Conservation (phyloP, 768 basidiomycete genomes). For the Boletus rex-veris region DNA sequence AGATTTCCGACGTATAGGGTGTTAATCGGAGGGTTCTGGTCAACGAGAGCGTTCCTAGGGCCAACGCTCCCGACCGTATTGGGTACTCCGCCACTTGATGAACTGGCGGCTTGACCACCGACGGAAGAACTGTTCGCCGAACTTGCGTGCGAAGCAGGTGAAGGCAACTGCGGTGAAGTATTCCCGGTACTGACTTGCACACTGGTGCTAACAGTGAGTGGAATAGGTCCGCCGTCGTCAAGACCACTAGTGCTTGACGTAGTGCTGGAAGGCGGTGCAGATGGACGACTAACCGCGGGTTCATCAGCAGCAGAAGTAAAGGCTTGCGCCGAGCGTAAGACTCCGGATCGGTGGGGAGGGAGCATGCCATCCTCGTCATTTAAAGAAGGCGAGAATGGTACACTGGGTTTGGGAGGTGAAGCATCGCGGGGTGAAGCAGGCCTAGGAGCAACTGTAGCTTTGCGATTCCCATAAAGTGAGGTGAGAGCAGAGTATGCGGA, state of each 20-base stretch:
- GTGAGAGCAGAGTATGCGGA: slow-evolving; percentile 20
- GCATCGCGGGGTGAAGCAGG: slow-evolving; percentile 25
- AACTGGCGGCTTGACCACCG: slow-evolving; percentile 29
- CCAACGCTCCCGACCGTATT: slow-evolving; percentile 22
- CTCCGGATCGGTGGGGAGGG: slow-evolving; percentile 28
- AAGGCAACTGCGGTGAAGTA: slow-evolving; percentile 70
- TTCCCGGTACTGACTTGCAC: slow-evolving; percentile 31
- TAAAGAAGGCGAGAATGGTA: slow-evolving; percentile 22
- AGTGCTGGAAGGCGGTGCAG: slow-evolving; percentile 36
- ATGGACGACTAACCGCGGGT: slow-evolving; percentile 25
- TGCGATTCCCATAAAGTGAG: slow-evolving; percentile 28
- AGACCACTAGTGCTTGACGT: slow-evolving; percentile 46
- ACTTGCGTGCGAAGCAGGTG: slow-evolving; percentile 66
- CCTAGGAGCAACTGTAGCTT: slow-evolving; percentile 21
- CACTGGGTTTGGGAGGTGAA: slow-evolving; percentile 25
- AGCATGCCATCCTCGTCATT: slow-evolving; percentile 34
- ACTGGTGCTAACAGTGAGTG: slow-evolving; percentile 49
- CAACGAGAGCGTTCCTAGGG: slow-evolving; percentile 46
- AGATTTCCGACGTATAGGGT: slow-evolving; percentile 99
- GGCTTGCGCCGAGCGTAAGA: slow-evolving; percentile 25
- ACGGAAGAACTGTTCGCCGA: slow-evolving; percentile 39
- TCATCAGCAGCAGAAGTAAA: slow-evolving; percentile 26
- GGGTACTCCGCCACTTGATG: slow-evolving; percentile 27
- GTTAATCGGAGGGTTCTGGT: slow-evolving; percentile 98
- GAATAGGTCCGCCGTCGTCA: slow-evolving; percentile 23